Percentiles rank a stretch among this genome's conserved stretches.
These are phyloP conservation scores for Phytopythium delawarense DNA, from an alignment of 352 stramenopile species.

Conservation along the genomic window DNA sequence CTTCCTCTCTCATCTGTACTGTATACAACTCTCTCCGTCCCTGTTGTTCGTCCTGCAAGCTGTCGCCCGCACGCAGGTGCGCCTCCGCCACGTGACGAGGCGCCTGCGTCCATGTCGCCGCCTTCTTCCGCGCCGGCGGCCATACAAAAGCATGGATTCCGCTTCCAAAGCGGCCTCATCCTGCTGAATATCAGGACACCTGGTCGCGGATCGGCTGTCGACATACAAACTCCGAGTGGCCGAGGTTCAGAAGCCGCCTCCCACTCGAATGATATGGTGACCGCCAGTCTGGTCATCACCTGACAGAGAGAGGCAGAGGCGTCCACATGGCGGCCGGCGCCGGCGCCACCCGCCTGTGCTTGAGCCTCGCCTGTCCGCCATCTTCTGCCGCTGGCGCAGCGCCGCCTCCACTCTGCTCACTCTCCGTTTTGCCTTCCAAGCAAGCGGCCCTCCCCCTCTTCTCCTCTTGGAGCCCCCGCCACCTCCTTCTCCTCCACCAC, in stretches of 20 bases:
- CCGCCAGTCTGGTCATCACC: background rate
- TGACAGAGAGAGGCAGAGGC: conserved; percentile 1
- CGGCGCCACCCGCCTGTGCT: background rate
- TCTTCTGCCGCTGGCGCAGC: background rate
- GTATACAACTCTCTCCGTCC: no score
- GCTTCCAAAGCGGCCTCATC: no score
- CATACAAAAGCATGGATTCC: no score
- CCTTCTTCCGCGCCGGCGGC: no score
- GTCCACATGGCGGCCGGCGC: no score
- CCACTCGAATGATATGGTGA: background rate
- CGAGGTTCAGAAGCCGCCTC: background rate
- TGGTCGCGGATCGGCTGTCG: background rate
- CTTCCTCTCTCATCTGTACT: no score
- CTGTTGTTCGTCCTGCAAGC: background rate
- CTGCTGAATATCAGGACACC: background rate
- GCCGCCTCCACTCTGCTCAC: conserved; percentile 1
- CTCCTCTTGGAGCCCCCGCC: background rate
- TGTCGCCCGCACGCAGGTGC: background rate
- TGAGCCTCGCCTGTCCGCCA: background rate
- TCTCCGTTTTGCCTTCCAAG: conserved; percentile 12
- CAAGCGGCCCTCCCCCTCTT: conserved; percentile 1
- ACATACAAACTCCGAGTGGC: background rate
- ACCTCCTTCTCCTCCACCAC: background rate
- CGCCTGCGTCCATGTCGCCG: background rate
- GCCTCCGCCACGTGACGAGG: background rate